Base-by-base conservation (phyloP, 768 basidiomycete species). In the Cystofilobasidium bisporidii region DNA sequence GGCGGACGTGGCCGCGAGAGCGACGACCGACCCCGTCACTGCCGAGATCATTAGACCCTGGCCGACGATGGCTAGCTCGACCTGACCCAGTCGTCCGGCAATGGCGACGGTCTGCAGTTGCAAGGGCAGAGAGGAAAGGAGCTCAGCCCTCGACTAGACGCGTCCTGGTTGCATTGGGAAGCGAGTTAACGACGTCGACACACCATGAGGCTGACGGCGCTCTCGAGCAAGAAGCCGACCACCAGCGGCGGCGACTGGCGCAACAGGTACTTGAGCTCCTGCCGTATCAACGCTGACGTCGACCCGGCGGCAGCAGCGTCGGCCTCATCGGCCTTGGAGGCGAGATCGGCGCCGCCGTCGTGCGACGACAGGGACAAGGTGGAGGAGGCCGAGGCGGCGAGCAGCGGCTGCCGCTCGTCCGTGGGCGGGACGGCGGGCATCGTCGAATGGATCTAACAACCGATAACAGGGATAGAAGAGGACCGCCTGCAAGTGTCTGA, bases 1-100 rank as follows among this genome's bases (percentile, higher is more conserved):
- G 11, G 86, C 86, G 3, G 86, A 87, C 0, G 86, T 85, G n/a
- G 63, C 63, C 1, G 67, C 60, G 56, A 68, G 60, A 8, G 61
- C 56, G n/a, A 68, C 55, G 30, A 68, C 48, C 32, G 26, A 50
- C 32, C 58, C 60, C 1, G 65, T 66, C 1, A 66, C 65, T 17
- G 45, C 32, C 24, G 32, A 32, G 18, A 66, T 60, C 59, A 66
- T 50, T 15, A 60, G 58, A 12, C 65, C 65, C 22, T 66, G 57
- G 11, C 65, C 65, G 6, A 61, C 65, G 6, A 60, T 36, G 4
- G 47, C 60, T 14, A 60, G 65, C 47, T 66, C 45, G 47, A 66
- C 36, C 14, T 41, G 47, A 6, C 60, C 65, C 2, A 60, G 26
- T 26, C 64, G 57, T n/a, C 64, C 64, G 22, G 58, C 64, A 4